Conservation (phyloP, 768 basidiomycete genomes). For the Tulasnella sp. region DNA sequence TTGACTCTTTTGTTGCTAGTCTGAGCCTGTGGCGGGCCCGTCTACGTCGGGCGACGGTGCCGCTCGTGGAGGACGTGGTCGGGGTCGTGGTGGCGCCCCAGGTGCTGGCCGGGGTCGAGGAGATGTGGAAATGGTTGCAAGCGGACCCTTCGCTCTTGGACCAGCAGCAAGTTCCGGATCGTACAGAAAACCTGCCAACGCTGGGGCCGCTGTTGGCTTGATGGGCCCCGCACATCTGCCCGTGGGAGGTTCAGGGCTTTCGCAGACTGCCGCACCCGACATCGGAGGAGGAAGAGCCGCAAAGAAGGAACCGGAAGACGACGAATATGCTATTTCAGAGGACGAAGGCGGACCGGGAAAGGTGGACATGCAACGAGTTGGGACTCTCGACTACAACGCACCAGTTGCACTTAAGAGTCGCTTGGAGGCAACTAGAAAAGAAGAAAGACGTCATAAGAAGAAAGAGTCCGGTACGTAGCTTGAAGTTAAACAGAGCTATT, state of each 20-base stretch:
- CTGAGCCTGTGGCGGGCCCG: background rate
- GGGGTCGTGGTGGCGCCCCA: constrained; percentile 41
- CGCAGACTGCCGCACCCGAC: constrained; percentile 43
- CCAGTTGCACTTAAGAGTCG: constrained; percentile 46
- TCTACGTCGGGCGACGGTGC: constrained; percentile 35
- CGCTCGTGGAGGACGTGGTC: constrained; percentile 30
- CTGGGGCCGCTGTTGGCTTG: constrained; percentile 46
- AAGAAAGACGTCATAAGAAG: constrained; percentile 30
- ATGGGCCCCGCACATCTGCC: constrained; percentile 33
- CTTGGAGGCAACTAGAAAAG: constrained; percentile 39
- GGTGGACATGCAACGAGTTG: constrained; percentile 74
- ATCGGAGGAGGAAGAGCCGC: constrained; percentile 24
- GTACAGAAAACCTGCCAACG: constrained; percentile 45
- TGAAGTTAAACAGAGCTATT: background rate
- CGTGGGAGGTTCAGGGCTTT: constrained; percentile 43
- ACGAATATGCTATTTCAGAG: constrained; percentile 69
- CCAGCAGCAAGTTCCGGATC: constrained; percentile 49
- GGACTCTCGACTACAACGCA: constrained; percentile 81
- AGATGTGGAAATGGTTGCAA: constrained; percentile 67
- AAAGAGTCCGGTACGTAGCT: constrained; percentile 25
- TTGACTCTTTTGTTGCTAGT: background rate
- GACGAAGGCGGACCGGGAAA: constrained; percentile 74
- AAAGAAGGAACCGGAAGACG: constrained; percentile 9
- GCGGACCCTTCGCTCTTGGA: constrained; percentile 82
- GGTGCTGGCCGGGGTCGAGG: constrained; percentile 34